Percentiles rank a stretch among this genome's conserved stretches.
These are phyloP conservation scores for Colletotrichum sp. DNA, from an alignment of 2,329 filamentous ascomycete genomes.

Conservation along the genomic window DNA sequence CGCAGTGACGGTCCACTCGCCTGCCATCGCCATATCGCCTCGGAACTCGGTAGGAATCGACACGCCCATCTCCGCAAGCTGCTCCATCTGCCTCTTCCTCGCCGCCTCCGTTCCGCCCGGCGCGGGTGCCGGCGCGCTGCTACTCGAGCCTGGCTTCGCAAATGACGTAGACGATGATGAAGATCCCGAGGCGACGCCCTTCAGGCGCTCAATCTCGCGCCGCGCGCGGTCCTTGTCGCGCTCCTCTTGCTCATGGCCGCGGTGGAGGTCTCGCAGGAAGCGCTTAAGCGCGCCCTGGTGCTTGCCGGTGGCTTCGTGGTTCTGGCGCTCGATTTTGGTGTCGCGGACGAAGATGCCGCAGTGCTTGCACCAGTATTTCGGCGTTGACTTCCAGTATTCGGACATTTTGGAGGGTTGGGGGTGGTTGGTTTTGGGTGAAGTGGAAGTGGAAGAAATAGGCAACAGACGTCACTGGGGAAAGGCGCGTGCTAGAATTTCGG, in stretches of 20 bases:
- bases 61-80: constrained; percentile 87
- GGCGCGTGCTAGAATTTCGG: neutral
- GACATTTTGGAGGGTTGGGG: constrained; percentile 65
- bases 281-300: constrained; percentile 89
- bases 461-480: neutral
- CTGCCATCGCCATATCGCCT: constrained; percentile 83
- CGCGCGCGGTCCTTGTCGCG: constrained; percentile 83
- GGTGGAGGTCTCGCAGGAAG: constrained; percentile 87
- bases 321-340: constrained; percentile 85
- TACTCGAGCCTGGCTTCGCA: constrained; percentile 26
- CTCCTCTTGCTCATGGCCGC: constrained; percentile 79
- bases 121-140: constrained; percentile 27
- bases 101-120: constrained; percentile 59
- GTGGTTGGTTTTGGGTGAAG: neutral
- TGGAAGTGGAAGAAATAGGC: neutral
- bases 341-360: constrained; percentile 91
- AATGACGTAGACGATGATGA: constrained; percentile 32
- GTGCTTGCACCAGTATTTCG: constrained; percentile 98
- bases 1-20: constrained; percentile 82
- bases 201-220: constrained; percentile 84
- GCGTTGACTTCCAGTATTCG: constrained; percentile 98
- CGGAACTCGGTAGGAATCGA: constrained; percentile 80
- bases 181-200: constrained; percentile 69
- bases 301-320: constrained; percentile 86
- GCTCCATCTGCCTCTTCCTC: constrained; percentile 82